Conservation (phyloP, 2,329 filamentous ascomycete species). For the Eutypella sp. region DNA sequence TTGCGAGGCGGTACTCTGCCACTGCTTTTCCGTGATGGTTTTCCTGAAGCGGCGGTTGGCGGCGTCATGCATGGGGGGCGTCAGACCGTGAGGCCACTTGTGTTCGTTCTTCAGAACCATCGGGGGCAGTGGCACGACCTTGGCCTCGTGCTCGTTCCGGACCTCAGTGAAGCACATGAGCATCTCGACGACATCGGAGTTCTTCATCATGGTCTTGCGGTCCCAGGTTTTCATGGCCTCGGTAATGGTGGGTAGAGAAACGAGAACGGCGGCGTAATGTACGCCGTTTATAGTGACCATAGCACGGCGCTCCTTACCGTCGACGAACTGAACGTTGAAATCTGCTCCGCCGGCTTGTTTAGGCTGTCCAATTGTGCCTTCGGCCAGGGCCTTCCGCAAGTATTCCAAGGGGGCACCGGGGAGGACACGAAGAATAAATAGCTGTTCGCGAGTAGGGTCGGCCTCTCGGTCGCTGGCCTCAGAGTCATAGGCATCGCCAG, state of each 20-base stretch:
- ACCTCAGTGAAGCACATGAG: constrained; percentile 70
- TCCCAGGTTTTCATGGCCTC: constrained; percentile 95
- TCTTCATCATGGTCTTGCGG: constrained; percentile 81
- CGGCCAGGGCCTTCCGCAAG: constrained; percentile 67
- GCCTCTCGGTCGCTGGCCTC: constrained; percentile 86
- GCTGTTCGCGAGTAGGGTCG: constrained; percentile 84
- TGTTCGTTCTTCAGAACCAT: constrained; percentile 61
- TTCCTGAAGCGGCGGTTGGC: constrained; percentile 79
- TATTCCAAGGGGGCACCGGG: constrained; percentile 84
- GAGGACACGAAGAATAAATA: constrained; percentile 83
- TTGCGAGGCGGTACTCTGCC: constrained; percentile 76
- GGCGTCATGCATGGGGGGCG: constrained; percentile 82
- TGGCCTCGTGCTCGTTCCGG: constrained; percentile 59
- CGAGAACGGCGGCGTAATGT: constrained; percentile 70
- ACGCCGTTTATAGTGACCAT: constrained; percentile 64
- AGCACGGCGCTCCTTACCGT: constrained; percentile 67
- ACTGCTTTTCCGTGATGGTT: constrained; percentile 74
- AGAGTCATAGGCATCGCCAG: constrained; percentile 91
- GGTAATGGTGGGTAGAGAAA: constrained; percentile 81
- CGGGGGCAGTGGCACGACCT: constrained; percentile 61
- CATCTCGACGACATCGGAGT: constrained; percentile 86
- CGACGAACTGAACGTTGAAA: constrained; percentile 74
- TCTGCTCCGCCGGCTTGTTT: constrained; percentile 65
- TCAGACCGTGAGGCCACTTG: constrained; percentile 80
- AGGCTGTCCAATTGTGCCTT: constrained; percentile 69